Base-by-base conservation (phyloP, 78 protist species). In the Dictyostelium capitatum region DNA sequence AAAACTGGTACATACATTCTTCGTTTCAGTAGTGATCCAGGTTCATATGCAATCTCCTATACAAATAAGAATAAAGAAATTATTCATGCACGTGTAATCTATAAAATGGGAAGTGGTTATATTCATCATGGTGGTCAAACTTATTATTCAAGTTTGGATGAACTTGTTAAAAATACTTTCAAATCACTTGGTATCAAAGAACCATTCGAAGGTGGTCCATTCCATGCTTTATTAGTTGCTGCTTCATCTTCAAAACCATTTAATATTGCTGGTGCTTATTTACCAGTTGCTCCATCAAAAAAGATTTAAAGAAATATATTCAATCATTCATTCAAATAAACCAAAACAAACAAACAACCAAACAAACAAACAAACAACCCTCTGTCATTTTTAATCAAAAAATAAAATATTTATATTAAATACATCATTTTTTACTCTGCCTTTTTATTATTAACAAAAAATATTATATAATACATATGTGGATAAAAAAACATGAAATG, bases 21-120 rank as follows among this genome's bases (percentile, higher is more conserved):
- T 59, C 43, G 95, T 32, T 91, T 91, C 83, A 91, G 95, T 59
- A 82, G 89, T 46, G 95, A 91, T 20, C 89, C 82, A 23, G 95
- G 95, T 19, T 91, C 90, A 1, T 91, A 79, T 20, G 95, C 95
- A 0, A 80, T 91, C 83, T 78, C 90, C 8, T 82, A 83, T 25
- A 14, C 82, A 32, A 69, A 79, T 23, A 91, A 91, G 75, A 83
- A 64, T 17, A 91, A 79, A 47, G 91, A 91, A 64, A 70, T 81
- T 51, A 10, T 46, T 6, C 95, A 91, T 46, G 65, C 80, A 28
- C 70, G 80, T 43, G 79, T 91, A 20, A 56, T 75, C 50, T 79
- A 91, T 48, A 80, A 91, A 79, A 87, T 51, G 37, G 95, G 95
- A 32, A 70, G 53, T 6, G 92, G 92, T 74, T 91, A 82, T 57